Evolutionary conservation across 495 filamentous ascomycete species (phyloP).

Genomic region (Penicillium simplicissimum): DNA sequence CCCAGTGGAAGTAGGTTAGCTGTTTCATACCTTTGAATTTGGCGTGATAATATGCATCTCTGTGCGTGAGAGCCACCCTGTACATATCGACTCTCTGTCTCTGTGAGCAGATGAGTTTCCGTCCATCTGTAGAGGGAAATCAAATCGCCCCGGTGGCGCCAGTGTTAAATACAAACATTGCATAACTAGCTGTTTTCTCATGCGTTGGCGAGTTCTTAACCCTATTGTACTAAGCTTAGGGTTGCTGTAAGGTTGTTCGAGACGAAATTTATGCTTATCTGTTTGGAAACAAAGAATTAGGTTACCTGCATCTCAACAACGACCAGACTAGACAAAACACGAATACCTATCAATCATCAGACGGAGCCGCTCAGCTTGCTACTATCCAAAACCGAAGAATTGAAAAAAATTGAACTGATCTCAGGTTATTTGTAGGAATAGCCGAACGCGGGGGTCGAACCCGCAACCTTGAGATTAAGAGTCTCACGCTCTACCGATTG

Average conservation of each 20-base stretch:
- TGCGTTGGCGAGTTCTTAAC: not conserved
- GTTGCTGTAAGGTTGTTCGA: no score
- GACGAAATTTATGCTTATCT: no score
- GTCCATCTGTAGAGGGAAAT: conserved; percentile 8
- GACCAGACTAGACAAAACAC: not conserved
- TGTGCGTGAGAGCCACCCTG: conserved; percentile 11
- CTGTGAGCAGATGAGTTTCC: conserved; percentile 17
- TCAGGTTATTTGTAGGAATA: conserved; percentile 33
- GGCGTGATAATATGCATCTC: not conserved
- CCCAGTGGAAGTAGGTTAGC: conserved; percentile 54
- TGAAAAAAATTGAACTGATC: conserved; percentile 11
- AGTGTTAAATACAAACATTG: not conserved
- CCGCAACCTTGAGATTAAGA: conserved; percentile 63
- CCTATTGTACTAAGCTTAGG: no score
- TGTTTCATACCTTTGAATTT: not conserved
- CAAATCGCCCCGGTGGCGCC: not conserved
- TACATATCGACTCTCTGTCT: conserved; percentile 35
- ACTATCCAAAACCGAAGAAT: no score
- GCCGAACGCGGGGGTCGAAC: conserved; percentile 61
- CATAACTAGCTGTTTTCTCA: not conserved
- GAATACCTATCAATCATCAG: not conserved
- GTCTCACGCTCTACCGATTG: conserved; percentile 62
- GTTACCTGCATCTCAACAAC: not conserved
- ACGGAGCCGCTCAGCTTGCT: no score
- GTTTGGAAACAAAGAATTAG: not conserved